Evolutionary conservation across 1,139 yeast genomes (phyloP).

Genomic region (Yarrowia galli): DNA sequence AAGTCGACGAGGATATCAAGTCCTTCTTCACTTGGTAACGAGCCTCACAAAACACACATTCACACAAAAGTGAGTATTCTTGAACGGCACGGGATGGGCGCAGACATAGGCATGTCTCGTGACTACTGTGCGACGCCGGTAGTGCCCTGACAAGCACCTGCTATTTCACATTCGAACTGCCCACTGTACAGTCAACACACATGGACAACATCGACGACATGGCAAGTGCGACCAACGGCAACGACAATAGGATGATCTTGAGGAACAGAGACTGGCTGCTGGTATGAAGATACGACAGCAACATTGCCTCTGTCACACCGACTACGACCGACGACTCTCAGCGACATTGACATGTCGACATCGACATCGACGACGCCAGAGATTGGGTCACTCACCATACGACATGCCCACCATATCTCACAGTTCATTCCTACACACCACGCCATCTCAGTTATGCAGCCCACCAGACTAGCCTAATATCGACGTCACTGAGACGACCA

Average conservation of each 20-base stretch:
- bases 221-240: background rate
- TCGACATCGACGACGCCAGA: background rate
- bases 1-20: conserved; percentile 31
- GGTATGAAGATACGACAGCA: no score
- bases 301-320: background rate
- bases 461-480: background rate
- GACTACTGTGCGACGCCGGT: background rate
- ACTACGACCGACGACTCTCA: background rate
- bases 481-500: no score
- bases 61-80: conserved; percentile 30
- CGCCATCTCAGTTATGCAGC: no score
- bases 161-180: conserved; percentile 14
- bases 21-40: conserved; percentile 30
- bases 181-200: conserved; percentile 1
- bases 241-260: background rate
- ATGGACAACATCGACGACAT: conserved; percentile 2
- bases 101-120: background rate
- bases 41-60: conserved; percentile 20
- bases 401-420: no score
- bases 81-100: background rate
- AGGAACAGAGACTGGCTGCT: background rate
- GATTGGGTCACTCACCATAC: background rate
- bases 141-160: background rate
- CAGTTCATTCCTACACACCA: no score
- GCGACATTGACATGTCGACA: background rate